Base-by-base conservation (phyloP, 2,329 filamentous ascomycete species). In the Hypoxylon sp. region DNA sequence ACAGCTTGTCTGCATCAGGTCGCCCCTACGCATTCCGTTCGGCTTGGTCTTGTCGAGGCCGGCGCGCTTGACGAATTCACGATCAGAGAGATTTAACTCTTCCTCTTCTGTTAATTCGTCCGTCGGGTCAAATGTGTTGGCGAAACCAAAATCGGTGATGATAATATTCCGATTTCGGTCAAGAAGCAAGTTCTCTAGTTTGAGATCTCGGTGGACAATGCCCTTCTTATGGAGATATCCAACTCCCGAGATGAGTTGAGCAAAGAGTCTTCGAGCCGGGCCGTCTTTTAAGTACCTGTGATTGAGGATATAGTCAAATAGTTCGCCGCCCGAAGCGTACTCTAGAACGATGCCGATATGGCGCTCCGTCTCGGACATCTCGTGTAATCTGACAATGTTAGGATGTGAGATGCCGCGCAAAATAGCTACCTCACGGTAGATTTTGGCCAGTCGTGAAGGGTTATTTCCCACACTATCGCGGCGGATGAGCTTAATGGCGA, bases 91-190 rank as follows among this genome's bases (percentile, higher is more conserved):
- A 71, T 94, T 93, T 75, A 94, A 88, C 80, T 98, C 96, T 72
- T 98, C 92, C 66, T 98, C 94, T 67, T 97, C 94, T 3, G 88
- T 89, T 42, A 99, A 86, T 79, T 98, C 94, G 77, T 99, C 96
- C 37, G 85, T 83, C 0, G 96, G 89, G 77, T 98, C 92, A 78
- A 99, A 99, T 0, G 94, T 98, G 81, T 99, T 99, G 74, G 96
- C 96, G 79, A 99, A 99, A 17, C 96, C 96, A 81, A 99, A 99
- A 82, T 99, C 96, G 14, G 96, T 99, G 78, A 99, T 99, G 82
- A 99, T 99, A 77, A 99, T 98, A 84, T 99, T 99, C 71, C 94
- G 92, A 78, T 99, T 98, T 70, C 95, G 91, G 81, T 99, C 96
- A 57, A 99, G 87, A 39, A 99, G 87, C 75, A 99, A 81, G 78